phyloP scores from a whole-genome alignment of 768 basidiomycete genomes.

The Tricholoma matsutake region DNA sequence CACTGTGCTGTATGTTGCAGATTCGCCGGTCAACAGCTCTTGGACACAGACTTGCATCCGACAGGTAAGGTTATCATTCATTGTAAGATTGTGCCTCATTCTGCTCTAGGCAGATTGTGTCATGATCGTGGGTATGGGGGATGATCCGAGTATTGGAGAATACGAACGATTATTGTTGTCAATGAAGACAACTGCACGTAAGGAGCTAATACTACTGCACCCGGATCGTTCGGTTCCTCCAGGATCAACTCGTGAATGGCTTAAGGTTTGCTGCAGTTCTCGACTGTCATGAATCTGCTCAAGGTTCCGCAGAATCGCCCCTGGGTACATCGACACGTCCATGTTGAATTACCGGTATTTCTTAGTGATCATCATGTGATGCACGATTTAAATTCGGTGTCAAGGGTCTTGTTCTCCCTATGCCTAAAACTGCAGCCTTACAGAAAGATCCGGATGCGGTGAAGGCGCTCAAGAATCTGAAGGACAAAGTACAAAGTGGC shows the following conservation, averaged over 20 bases:
- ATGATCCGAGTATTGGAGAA: conserved; percentile 88
- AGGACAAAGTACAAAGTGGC: conserved; percentile 85
- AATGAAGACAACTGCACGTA: conserved; percentile 97
- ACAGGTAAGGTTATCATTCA: conserved; percentile 52
- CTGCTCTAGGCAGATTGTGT: conserved; percentile 78
- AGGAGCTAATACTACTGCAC: conserved; percentile 93
- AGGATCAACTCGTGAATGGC: conserved; percentile 93
- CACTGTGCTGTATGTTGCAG: conserved; percentile 93
- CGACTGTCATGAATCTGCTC: conserved; percentile 6
- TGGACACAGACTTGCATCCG: conserved; percentile 99
- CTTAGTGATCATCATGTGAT: not conserved
- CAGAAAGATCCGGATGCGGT: conserved; percentile 87
- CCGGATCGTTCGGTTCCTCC: conserved; percentile 85
- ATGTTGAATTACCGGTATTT: conserved; percentile 83
- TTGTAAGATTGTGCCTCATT: conserved; percentile 1
- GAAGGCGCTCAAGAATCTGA: conserved; percentile 85
- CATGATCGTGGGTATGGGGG: conserved; percentile 91
- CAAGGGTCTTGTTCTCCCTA: conserved; percentile 68
- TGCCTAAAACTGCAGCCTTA: conserved; percentile 52
- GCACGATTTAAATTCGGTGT: conserved; percentile 5
- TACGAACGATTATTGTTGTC: conserved; percentile 91
- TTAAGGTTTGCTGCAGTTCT: conserved; percentile 57
- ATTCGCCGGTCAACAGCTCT: conserved; percentile 89
- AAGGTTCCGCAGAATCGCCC: conserved; percentile 67
- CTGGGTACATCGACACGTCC: conserved; percentile 95